phyloP scores from a whole-genome alignment of 257 asterid species.

The Leptodermis oblonga region DNA sequence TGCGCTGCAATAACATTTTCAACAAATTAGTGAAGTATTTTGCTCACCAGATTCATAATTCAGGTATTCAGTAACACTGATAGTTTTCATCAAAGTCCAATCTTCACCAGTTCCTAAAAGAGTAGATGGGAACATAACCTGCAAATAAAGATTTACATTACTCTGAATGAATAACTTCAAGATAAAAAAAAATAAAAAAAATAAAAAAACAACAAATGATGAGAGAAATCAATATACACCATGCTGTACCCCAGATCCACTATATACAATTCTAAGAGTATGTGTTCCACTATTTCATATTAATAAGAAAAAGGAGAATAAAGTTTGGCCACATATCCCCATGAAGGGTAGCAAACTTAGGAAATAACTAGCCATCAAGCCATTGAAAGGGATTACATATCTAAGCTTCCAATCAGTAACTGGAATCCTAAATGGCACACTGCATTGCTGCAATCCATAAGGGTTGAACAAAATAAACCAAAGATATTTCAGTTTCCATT shows the following conservation, averaged over 20 bases:
- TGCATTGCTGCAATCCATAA: not conserved
- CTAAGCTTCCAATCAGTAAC: not conserved
- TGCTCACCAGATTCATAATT: conserved; percentile 92
- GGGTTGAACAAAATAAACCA: not conserved
- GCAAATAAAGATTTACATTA: conserved; percentile 20
- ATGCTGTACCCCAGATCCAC: not conserved
- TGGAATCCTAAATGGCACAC: not conserved
- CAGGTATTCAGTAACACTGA: conserved; percentile 93
- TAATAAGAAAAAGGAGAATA: not conserved
- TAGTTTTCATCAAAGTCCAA: conserved; percentile 97
- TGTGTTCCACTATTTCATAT: not conserved
- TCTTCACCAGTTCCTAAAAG: conserved; percentile 94
- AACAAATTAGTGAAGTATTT: not conserved
- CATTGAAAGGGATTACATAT: conserved; percentile 1
- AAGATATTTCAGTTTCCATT: not conserved
- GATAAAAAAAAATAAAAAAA: not conserved
- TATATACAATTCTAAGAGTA: not conserved
- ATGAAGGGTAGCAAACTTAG: not conserved
- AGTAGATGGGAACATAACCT: conserved; percentile 95
- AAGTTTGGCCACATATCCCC: not conserved
- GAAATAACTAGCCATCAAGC: not conserved
- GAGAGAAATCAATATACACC: not conserved
- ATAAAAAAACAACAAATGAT: not conserved
- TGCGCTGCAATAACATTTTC: not conserved
- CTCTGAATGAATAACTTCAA: not conserved